Base-by-base conservation (phyloP, 176 grass and related monocot species). In the Alopecurus myosuroides region DNA sequence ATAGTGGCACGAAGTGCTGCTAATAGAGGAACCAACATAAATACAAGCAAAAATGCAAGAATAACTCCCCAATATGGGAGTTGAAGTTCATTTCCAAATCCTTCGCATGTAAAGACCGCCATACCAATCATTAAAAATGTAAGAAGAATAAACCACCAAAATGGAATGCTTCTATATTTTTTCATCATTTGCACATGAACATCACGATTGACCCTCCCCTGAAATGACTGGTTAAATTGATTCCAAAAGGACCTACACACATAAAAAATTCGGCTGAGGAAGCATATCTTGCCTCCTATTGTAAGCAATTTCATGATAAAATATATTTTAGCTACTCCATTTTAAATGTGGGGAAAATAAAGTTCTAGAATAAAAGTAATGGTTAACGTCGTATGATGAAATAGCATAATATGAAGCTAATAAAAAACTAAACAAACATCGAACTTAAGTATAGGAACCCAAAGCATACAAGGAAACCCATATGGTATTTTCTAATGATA, bases 31-130 rank as follows among this genome's bases (percentile, higher is more conserved):
- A 72, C 22, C 1, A 82, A 57, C 7, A 78, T 1, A 57, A 71
- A 39, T 33, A 60, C 64, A 9, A 79, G 15, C 19, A 56, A 6
- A 15, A 36, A 70, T 9, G 62, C 76, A n/a, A 79, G 55, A 23
- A 71, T 44, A 71, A 52, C 76, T 57, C 51, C 84, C 84, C 84
- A 86, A 7, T 79, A 86, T 35, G 31, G 84, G 35, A 79, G 76
- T 44, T 79, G 84, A 44, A 79, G 48, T 46, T 72, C 34, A 42
- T 61, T 37, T 40, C 40, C 46, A 72, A 86, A 79, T 6, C 61
- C n/a, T 58, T 86, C 84, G 13, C 84, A 79, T 0, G 76, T 29
- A 15, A 78, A 61, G 14, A 79, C 30, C 15, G 84, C 25, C 6
- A 86, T 19, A 15, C 48, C 76, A 5, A 71, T 18, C 76, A 72